Conservation (phyloP, 768 basidiomycete genomes). For the Termitomyces eurrhizus region DNA sequence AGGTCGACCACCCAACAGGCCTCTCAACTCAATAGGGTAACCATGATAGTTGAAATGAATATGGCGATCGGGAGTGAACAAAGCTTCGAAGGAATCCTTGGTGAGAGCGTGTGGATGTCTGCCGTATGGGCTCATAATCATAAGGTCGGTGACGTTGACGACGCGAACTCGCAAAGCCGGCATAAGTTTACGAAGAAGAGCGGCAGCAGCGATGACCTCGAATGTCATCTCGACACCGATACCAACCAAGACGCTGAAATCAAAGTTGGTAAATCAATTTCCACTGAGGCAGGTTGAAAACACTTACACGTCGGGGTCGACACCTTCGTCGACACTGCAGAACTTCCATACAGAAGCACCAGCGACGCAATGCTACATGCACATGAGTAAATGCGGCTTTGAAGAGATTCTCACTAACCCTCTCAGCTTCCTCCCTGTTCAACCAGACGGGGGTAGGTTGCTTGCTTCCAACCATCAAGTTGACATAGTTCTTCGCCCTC, state of each 20-base stretch:
- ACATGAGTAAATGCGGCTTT: not conserved
- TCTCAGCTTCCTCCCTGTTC: constrained; percentile 68
- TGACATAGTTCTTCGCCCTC: constrained; percentile 80
- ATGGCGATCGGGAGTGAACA: constrained; percentile 69
- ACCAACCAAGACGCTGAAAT: constrained; percentile 71
- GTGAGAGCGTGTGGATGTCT: constrained; percentile 73
- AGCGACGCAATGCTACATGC: constrained; percentile 69
- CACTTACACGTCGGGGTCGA: constrained; percentile 66
- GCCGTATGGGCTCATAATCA: constrained; percentile 71
- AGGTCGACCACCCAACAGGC: constrained; percentile 57
- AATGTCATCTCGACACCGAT: constrained; percentile 87
- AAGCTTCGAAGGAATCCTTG: constrained; percentile 54
- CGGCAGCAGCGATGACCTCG: constrained; percentile 85
- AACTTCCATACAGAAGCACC: constrained; percentile 88
- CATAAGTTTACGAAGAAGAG: constrained; percentile 65
- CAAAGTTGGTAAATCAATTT: constrained; percentile 1
- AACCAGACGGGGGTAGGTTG: constrained; percentile 80
- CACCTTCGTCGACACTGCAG: constrained; percentile 69
- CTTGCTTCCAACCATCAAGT: constrained; percentile 88
- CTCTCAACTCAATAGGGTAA: constrained; percentile 69
- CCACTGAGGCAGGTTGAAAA: not conserved
- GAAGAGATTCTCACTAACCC: constrained; percentile 29
- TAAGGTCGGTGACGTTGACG: constrained; percentile 86
- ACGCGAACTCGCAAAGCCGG: constrained; percentile 78
- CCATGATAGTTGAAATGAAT: constrained; percentile 86